Conservation (phyloP, 805 yeast genomes). For the Jamesozyma lodderae region DNA sequence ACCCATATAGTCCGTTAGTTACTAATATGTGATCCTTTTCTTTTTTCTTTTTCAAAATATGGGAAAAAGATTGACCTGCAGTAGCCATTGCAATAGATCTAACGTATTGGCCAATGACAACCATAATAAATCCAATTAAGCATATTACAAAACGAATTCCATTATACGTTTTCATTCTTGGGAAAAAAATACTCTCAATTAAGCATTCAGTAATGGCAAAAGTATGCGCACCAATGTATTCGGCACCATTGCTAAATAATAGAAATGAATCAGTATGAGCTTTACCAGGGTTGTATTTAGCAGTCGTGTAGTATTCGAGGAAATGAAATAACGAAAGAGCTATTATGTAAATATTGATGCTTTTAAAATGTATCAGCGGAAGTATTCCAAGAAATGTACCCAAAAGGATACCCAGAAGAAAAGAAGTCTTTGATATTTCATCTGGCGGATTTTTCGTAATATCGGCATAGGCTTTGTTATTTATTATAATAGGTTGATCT, state of each 20-base stretch:
- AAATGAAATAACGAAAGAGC: conserved; percentile 62
- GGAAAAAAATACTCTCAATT: conserved; percentile 36
- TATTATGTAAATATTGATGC: conserved; percentile 41
- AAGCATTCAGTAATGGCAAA: conserved; percentile 44
- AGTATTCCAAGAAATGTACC: conserved; percentile 33
- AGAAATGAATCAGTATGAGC: conserved; percentile 65
- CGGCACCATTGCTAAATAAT: conserved; percentile 47
- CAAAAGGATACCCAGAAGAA: conserved; percentile 34
- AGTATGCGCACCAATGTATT: conserved; percentile 49
- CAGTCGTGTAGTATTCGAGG: conserved; percentile 74
- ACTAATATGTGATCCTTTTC: conserved; percentile 54
- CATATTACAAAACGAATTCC: conserved; percentile 12
- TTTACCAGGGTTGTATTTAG: conserved; percentile 56
- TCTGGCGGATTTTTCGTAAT: conserved; percentile 36
- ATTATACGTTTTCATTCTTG: conserved; percentile 26
- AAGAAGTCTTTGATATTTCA: conserved; percentile 38
- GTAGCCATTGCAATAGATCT: conserved; percentile 79
- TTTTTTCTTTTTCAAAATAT: conserved; percentile 51
- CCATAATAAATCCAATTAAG: conserved; percentile 37
- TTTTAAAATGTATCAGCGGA: conserved; percentile 25
- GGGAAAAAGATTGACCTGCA: conserved; percentile 82
- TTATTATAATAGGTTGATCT: conserved; percentile 1
- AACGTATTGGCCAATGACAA: conserved; percentile 53
- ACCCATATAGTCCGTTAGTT: conserved; percentile 60
- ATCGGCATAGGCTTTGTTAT: conserved; percentile 22